These are phyloP conservation scores for Phylloporus rhodoxanthus DNA, from an alignment of 768 basidiomycete genomes.

Conservation along the genomic window DNA sequence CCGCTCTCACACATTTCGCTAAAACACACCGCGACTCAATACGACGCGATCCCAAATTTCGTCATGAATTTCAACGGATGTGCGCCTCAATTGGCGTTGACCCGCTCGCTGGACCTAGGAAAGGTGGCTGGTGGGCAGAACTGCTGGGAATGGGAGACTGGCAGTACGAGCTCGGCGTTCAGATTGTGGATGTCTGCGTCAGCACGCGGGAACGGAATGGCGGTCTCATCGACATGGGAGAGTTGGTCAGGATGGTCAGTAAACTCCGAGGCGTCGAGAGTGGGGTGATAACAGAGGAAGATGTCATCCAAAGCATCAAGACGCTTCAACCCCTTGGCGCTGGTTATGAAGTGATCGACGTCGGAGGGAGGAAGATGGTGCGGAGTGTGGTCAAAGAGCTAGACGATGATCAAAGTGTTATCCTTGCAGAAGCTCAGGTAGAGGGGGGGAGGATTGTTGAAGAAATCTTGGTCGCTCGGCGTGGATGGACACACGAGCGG, in stretches of 20 bases:
- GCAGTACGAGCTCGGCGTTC: slow-evolving; percentile 93
- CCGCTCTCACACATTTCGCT: slow-evolving; percentile 75
- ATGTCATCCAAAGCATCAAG: slow-evolving; percentile 77
- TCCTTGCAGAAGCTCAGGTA: slow-evolving; percentile 68
- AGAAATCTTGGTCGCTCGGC: slow-evolving; percentile 49
- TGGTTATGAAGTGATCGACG: slow-evolving; percentile 81
- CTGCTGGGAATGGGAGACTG: slow-evolving; percentile 86
- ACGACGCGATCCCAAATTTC: slow-evolving; percentile 74
- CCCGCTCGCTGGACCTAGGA: slow-evolving; percentile 79
- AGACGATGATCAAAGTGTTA: slow-evolving; percentile 81
- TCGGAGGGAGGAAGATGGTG: slow-evolving; percentile 72
- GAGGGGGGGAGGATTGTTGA: slow-evolving; percentile 68
- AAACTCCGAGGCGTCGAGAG: slow-evolving; percentile 65
- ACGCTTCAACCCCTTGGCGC: slow-evolving; percentile 83
- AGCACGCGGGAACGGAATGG: slow-evolving; percentile 87
- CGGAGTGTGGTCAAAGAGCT: slow-evolving; percentile 86
- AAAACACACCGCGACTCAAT: slow-evolving; percentile 80
- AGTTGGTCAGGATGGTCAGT: slow-evolving; percentile 73
- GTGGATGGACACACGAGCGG: slow-evolving; percentile 76
- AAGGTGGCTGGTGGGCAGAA: slow-evolving; percentile 90
- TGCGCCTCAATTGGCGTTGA: slow-evolving; percentile 93
- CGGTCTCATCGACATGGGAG: slow-evolving; percentile 83
- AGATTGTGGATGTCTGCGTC: slow-evolving; percentile 89
- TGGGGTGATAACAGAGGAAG: slow-evolving; percentile 77
- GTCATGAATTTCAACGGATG: slow-evolving; percentile 93